A percentile compares a stretch with the other conserved stretches of the same genome.
Conservation (phyloP, 352 stramenopile species). For the Nothophytophthora sp. region DNA sequence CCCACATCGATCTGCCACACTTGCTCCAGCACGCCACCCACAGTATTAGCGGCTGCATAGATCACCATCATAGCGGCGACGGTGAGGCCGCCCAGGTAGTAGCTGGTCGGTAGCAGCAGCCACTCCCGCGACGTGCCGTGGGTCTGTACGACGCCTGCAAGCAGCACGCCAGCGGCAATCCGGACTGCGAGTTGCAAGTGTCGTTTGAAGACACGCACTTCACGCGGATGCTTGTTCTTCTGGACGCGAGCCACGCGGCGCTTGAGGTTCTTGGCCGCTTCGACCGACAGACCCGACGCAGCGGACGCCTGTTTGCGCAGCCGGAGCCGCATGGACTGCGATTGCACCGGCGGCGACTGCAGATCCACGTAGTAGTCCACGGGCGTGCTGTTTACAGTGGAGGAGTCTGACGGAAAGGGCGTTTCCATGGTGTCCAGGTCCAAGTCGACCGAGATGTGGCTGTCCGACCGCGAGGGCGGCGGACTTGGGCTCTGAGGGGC, state of each 20-base stretch:
- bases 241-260: slow-evolving; percentile 37
- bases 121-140: slow-evolving; percentile 37
- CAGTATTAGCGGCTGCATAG: slow-evolving; percentile 55
- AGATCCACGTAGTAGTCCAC: slow-evolving; percentile 30
- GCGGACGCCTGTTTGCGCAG: slow-evolving; percentile 31
- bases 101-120: slow-evolving; percentile 59
- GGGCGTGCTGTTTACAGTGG: slow-evolving; percentile 12
- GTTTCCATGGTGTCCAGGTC: slow-evolving; percentile 15
- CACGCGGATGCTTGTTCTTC: slow-evolving; percentile 45
- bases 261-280: slow-evolving; percentile 14
- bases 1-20: slow-evolving; percentile 78
- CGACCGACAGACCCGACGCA: slow-evolving; percentile 11
- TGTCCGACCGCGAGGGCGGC: background rate
- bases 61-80: slow-evolving; percentile 75
- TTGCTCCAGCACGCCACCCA: slow-evolving; percentile 62
- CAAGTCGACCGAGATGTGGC: slow-evolving; percentile 22
- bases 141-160: slow-evolving; percentile 64
- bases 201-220: slow-evolving; percentile 38
- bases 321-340: slow-evolving; percentile 42
- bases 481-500: slow-evolving; percentile 6
- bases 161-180: slow-evolving; percentile 58
- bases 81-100: slow-evolving; percentile 70
- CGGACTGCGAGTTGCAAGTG: slow-evolving; percentile 48
- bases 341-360: slow-evolving; percentile 26
- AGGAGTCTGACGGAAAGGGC: slow-evolving; percentile 19